Base-by-base conservation (phyloP, 768 basidiomycete genomes). In the Panaeolus papilionaceus region DNA sequence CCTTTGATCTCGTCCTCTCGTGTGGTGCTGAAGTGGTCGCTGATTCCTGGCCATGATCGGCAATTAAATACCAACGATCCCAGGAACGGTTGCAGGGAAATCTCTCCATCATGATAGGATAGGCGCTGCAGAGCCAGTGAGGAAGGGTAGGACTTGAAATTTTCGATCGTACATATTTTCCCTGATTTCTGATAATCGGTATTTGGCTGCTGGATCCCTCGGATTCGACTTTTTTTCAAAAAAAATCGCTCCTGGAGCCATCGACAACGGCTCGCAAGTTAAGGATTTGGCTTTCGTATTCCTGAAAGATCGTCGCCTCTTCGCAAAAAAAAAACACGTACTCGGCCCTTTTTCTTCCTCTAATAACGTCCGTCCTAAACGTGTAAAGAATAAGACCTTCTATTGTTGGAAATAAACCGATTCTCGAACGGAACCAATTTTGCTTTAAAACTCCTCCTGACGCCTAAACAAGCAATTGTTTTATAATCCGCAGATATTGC, bases 21-120 rank as follows among this genome's bases (percentile, higher is more conserved):
- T 49, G 23, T 12, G 20, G 47, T 49, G 47, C 16, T 49, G 47
- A 49, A 20, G 20, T 20, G 14, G 4, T 28, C 20, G 54, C 3
- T 58, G 33, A 4, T 14, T 28, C 16, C 4, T 58, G 20, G 54
- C 12, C n/a, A 7, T 4, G 54, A 58, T 58, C 54, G 54, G 54
- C 14, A 16, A n/a, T n/a, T n/a, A n/a, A n/a, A 58, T 11, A 16
- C 12, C 54, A 28, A 58, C 54, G 54, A 58, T 58, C 54, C 54
- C 54, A 58, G 26, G 54, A 28, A 58, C 28, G 11, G 6, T 33
- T 14, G 8, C 44, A 45, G 44, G 40, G 40, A 42, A 42, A 10
- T 10, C 1, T 28, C 26, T 51, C 18, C 28, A 58, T 58, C 54
- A 37, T 58, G 28, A 11, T 51, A 1, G 23, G 45, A 47, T 47